phyloP scores from a whole-genome alignment of 225 moss, liverwort and hornwort species.

The Ulota crispa region DNA sequence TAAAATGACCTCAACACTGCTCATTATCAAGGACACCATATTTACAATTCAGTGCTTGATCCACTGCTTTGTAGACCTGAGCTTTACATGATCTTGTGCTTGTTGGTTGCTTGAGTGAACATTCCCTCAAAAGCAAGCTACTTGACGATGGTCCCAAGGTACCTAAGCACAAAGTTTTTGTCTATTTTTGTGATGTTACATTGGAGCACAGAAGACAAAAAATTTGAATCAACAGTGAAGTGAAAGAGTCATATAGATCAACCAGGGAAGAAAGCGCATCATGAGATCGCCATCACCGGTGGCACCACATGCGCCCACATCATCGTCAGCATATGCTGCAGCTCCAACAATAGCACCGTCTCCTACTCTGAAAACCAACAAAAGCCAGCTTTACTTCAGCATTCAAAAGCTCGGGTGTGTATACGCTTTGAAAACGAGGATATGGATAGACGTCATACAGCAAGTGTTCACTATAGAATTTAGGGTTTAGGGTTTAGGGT shows the following conservation, averaged over 20 bases:
- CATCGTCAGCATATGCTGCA: slow-evolving; percentile 89
- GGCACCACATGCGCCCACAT: slow-evolving; percentile 95
- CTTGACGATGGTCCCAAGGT: not conserved
- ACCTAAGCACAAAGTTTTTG: not conserved
- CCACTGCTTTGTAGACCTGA: not conserved
- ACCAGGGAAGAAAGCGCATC: slow-evolving; percentile 99
- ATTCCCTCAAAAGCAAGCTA: not conserved
- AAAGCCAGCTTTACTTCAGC: not conserved
- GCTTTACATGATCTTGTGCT: not conserved
- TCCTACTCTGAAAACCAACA: slow-evolving; percentile 69
- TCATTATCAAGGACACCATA: not conserved
- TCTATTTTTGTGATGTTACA: not conserved
- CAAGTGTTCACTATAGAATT: not conserved
- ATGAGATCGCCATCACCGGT: slow-evolving; percentile 98
- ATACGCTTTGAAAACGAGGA: not conserved
- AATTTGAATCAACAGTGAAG: not conserved
- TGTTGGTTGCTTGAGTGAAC: not conserved
- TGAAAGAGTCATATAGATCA: not conserved
- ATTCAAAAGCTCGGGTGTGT: not conserved
- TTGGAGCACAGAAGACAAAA: not conserved
- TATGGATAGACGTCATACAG: not conserved
- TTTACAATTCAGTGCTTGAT: not conserved
- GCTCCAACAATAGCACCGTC: slow-evolving; percentile 93
- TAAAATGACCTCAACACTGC: slow-evolving; percentile 8
- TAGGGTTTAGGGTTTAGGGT: not conserved